A percentile compares a stretch with the other conserved stretches of the same genome.
Evolutionary conservation across 352 stramenopile species (phyloP).

Genomic region (Globisporangium spinosum): DNA sequence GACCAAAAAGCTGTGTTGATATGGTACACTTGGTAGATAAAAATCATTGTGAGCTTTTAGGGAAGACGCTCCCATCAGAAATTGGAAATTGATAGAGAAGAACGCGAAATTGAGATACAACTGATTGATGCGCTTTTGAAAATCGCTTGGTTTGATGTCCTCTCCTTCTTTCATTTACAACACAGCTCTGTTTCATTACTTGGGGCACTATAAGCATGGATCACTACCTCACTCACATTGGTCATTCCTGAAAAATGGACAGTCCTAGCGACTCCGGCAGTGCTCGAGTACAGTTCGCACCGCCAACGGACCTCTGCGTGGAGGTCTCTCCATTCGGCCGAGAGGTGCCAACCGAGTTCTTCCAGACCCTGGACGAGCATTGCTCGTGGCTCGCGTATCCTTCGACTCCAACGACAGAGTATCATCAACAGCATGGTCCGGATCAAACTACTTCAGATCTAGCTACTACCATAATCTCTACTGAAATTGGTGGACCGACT

Average conservation of each 20-base stretch:
- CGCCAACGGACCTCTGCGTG: neutral
- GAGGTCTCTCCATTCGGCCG: neutral
- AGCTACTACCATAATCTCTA: too few species aligned
- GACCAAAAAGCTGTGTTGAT: neutral
- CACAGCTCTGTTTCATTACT: neutral
- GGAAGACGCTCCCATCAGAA: neutral
- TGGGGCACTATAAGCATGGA: neutral
- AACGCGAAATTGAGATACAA: neutral
- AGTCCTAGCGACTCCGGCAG: neutral
- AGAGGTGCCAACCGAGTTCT: neutral
- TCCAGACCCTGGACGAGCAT: neutral
- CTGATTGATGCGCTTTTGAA: constrained; percentile 8
- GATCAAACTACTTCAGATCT: neutral
- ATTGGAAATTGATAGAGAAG: constrained; percentile 12
- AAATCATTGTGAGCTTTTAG: neutral
- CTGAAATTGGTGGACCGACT: too few species aligned
- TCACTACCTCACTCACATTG: neutral
- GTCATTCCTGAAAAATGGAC: constrained; percentile 4
- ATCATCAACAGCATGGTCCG: neutral
- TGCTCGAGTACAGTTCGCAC: neutral
- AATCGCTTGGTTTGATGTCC: neutral
- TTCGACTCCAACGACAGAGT: constrained; percentile 1
- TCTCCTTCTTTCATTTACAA: neutral
- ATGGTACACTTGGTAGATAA: neutral
- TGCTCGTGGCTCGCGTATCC: neutral